A percentile compares a stretch with the other conserved stretches of the same genome.
These are phyloP conservation scores for Ceriops decandra DNA, from an alignment of 345 rosid species.

Conservation along the genomic window DNA sequence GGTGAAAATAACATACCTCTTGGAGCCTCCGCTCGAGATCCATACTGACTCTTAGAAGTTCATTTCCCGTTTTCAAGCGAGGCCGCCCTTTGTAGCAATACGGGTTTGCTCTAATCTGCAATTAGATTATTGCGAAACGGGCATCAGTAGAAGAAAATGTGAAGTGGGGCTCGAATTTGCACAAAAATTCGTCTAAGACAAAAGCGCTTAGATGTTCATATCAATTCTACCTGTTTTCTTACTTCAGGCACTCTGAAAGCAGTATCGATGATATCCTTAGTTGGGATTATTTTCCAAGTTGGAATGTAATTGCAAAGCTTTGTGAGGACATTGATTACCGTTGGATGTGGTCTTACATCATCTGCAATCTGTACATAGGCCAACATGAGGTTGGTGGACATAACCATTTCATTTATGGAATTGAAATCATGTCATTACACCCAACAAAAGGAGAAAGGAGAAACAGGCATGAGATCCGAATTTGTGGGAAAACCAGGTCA, in stretches of 20 bases:
- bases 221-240: slow-evolving; percentile 48
- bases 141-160: no score
- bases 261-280: slow-evolving; percentile 53
- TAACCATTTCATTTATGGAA: no score
- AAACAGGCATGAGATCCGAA: slow-evolving; percentile 3
- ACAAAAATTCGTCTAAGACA: no score
- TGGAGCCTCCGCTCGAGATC: slow-evolving; percentile 58
- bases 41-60: slow-evolving; percentile 46
- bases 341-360: slow-evolving; percentile 49
- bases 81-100: slow-evolving; percentile 79
- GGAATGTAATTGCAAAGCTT: slow-evolving; percentile 49
- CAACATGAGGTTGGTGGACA: no score
- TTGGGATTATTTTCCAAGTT: slow-evolving; percentile 64
- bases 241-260: slow-evolving; percentile 62
- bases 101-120: slow-evolving; percentile 57
- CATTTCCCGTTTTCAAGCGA: slow-evolving; percentile 68
- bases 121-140: not conserved
- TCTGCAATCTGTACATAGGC: slow-evolving; percentile 53
- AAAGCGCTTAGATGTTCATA: no score
- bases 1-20: slow-evolving; percentile 33
- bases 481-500: not conserved
- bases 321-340: slow-evolving; percentile 36
- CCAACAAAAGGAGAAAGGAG: not conserved
- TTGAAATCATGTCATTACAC: no score
- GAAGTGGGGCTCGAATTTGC: no score